Percentiles rank a stretch among this genome's conserved stretches.
phyloP scores from a whole-genome alignment of 371 early-diverging fungal genomes.

The Syncephalis fuscata region DNA sequence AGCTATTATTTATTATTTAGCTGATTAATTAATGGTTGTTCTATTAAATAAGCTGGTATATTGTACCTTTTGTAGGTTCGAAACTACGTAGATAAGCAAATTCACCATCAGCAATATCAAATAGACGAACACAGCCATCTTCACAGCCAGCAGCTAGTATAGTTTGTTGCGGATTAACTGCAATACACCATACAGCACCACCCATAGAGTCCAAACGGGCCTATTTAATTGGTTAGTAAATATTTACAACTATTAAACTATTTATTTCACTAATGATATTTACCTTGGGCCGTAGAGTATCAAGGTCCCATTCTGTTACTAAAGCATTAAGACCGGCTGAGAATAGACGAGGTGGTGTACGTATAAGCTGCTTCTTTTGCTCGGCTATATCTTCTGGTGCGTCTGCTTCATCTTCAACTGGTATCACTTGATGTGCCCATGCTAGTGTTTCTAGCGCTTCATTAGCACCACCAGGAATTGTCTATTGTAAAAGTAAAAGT shows the following conservation, averaged over 20 bases:
- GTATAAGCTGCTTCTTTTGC: slow-evolving; percentile 27
- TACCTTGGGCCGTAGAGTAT: slow-evolving; percentile 48
- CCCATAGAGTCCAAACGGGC: slow-evolving; percentile 61
- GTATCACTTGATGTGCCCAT: slow-evolving; percentile 62
- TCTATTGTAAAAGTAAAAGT: slow-evolving; percentile 17
- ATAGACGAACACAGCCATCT: slow-evolving; percentile 78
- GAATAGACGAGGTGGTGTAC: slow-evolving; percentile 61
- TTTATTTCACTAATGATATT: slow-evolving; percentile 2
- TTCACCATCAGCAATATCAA: slow-evolving; percentile 56
- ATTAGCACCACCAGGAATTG: slow-evolving; percentile 62
- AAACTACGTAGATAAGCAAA: slow-evolving; percentile 30
- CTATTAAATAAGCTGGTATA: no score
- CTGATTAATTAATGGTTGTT: no score
- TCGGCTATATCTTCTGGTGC: slow-evolving; percentile 18
- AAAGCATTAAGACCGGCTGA: slow-evolving; percentile 72
- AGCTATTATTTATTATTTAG: slow-evolving; percentile 17
- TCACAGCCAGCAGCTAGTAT: slow-evolving; percentile 82
- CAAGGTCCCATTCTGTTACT: slow-evolving; percentile 79
- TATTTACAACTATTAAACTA: neutral
- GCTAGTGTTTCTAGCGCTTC: slow-evolving; percentile 62
- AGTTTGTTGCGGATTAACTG: slow-evolving; percentile 58
- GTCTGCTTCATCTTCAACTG: slow-evolving; percentile 39
- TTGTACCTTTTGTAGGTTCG: slow-evolving; percentile 2
- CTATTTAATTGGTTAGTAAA: slow-evolving; percentile 9
- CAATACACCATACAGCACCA: slow-evolving; percentile 88